Percentiles rank a stretch among this genome's conserved stretches.
Evolutionary conservation across 805 yeast genomes (phyloP).

Genomic region (Lachancea fermentati): DNA sequence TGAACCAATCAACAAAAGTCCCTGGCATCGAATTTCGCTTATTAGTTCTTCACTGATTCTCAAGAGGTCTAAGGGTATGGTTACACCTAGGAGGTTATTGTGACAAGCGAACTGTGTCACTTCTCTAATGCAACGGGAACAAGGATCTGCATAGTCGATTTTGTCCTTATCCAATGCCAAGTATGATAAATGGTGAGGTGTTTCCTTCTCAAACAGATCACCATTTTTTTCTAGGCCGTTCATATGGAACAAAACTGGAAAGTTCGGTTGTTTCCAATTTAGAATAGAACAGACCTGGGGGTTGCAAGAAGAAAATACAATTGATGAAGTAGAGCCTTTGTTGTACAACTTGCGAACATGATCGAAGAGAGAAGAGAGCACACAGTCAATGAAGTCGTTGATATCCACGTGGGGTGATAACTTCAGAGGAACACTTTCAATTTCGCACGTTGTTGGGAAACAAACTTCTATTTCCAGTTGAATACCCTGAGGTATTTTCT

Average conservation of each 20-base stretch:
- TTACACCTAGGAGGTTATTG: conserved; percentile 81
- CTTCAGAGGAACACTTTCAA: conserved; percentile 37
- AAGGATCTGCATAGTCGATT: conserved; percentile 15
- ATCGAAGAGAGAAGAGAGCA: conserved; percentile 65
- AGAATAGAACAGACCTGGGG: conserved; percentile 87
- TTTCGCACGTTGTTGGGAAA: conserved; percentile 60
- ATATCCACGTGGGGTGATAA: conserved; percentile 43
- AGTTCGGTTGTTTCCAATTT: conserved; percentile 98
- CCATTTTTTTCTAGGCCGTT: conserved; percentile 44
- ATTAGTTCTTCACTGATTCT: conserved; percentile 69
- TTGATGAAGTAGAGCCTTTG: conserved; percentile 46
- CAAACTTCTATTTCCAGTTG: conserved; percentile 70
- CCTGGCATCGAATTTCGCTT: conserved; percentile 70
- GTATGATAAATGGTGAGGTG: conserved; percentile 26
- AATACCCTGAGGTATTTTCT: conserved; percentile 49
- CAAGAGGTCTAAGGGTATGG: conserved; percentile 66
- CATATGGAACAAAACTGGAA: conserved; percentile 85
- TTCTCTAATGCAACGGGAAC: conserved; percentile 34
- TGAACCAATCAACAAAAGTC: conserved; percentile 76
- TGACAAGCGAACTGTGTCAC: conserved; percentile 74
- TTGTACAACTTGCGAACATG: conserved; percentile 55
- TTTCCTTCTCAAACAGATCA: conserved; percentile 21
- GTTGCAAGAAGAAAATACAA: conserved; percentile 81
- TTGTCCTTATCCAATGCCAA: conserved; percentile 18
- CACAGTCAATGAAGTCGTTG: conserved; percentile 70